Evolutionary conservation across 768 basidiomycete species (phyloP), one percentile per base, ranked within the genome.

Genomic region (Suillus discolor): DNA sequence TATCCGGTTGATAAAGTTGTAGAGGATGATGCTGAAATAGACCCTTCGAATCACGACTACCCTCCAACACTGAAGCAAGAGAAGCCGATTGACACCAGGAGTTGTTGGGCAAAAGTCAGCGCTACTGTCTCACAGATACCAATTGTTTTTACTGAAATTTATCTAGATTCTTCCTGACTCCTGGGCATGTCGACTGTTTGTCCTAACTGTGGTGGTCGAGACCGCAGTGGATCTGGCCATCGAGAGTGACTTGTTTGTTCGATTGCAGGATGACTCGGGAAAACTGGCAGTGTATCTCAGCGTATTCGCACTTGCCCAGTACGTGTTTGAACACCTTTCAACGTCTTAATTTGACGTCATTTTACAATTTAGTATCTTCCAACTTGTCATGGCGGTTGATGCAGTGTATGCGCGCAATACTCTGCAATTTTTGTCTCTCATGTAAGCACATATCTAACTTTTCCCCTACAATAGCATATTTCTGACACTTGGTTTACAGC

Each of bases 241-340:
- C 61, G 93, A 97, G 78, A 90, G 85, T 42, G 91, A 94, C 73
- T 84, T 98, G 55, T 82, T 94, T 61, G 78, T 91, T 62, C 91
- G 92, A 47, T 81, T 96, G 62, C 83, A 90, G 68, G 78, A 77
- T n/a, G 73, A 74, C 38, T 79, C 83, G 1, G 78, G 81, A 57
- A 87, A 90, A 75, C 89, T 97, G 87, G 92, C 94, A 13, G 93
- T 96, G 53, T 97, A 96, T 78, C 87, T 98, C 62, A 86, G 86
- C 65, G 89, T 97, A 64, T 98, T 97, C 72, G 94, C 89, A 20
- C 79, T 97, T 55, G 96, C 96, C 31, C 96, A 97, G 95, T 97
- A 74, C 71, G 95, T 84, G 18, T 63, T 9, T 23, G 60, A 49
- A 38, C 15, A 53, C 49, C 18, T 9, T 16, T 5, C 23, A 41